These are phyloP conservation scores for Metschnikowia drakensbergensis DNA, from an alignment of 805 yeast species.

Conservation along the genomic window DNA sequence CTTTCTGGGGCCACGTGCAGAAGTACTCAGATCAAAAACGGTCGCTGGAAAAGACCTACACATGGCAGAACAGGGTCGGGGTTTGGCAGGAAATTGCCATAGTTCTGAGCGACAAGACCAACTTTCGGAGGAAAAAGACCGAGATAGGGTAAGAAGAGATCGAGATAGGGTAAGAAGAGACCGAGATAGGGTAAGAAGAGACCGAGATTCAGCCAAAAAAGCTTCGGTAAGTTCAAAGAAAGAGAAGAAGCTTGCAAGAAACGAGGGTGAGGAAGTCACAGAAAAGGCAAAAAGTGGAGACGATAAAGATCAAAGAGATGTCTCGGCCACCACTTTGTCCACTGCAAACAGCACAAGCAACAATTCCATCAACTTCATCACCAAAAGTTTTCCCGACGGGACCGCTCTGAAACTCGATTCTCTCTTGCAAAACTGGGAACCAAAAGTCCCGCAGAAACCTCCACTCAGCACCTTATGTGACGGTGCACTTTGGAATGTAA, in stretches of 20 bases:
- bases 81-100: too few species aligned
- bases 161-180: neutral
- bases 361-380: neutral
- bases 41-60: too few species aligned
- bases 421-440: neutral
- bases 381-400: conserved; percentile 2
- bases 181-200: neutral
- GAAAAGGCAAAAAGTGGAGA: too few species aligned
- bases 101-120: too few species aligned
- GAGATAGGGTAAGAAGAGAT: neutral
- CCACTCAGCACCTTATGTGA: neutral
- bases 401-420: conserved; percentile 1
- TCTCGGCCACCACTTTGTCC: neutral
- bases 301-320: too few species aligned
- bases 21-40: neutral
- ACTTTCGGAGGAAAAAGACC: neutral
- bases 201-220: too few species aligned
- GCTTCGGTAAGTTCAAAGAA: too few species aligned
- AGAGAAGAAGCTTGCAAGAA: too few species aligned
- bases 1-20: neutral
- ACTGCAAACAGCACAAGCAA: neutral
- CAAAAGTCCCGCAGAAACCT: conserved; percentile 1
- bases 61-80: too few species aligned
- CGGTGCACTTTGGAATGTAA: neutral
- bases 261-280: too few species aligned